Conservation (phyloP, 2,329 filamentous ascomycete genomes). For the Thelonectria discophora region DNA sequence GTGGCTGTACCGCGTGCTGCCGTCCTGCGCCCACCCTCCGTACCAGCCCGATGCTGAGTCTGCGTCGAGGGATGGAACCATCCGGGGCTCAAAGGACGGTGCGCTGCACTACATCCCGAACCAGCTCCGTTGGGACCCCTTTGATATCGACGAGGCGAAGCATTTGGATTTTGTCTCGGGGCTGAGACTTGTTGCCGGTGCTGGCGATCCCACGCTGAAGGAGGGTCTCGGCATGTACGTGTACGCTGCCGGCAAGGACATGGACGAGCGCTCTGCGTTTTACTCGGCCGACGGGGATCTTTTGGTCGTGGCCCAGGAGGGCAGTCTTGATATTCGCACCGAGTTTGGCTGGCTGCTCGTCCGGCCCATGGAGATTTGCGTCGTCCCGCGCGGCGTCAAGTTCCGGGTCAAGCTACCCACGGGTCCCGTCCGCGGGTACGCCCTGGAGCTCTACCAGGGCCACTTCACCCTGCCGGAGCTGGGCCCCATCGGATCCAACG, state of each 20-base stretch:
- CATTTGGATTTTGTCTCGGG: conserved; percentile 62
- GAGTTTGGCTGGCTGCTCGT: conserved; percentile 79
- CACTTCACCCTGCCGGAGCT: conserved; percentile 78
- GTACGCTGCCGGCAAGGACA: conserved; percentile 80
- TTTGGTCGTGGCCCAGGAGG: conserved; percentile 78
- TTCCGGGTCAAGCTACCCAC: conserved; percentile 74
- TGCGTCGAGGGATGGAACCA: conserved; percentile 30
- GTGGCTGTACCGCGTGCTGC: conserved; percentile 76
- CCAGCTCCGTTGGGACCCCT: conserved; percentile 84
- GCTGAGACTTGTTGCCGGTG: conserved; percentile 78
- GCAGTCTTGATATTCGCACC: conserved; percentile 77
- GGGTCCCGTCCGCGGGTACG: conserved; percentile 74
- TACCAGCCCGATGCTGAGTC: conserved; percentile 58
- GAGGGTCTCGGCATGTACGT: conserved; percentile 81
- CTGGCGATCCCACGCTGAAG: conserved; percentile 83
- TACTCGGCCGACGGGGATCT: conserved; percentile 87
- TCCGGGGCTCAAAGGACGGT: conserved; percentile 34
- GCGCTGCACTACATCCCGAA: conserved; percentile 65
- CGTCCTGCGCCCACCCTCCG: conserved; percentile 68
- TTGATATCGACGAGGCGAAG: conserved; percentile 71
- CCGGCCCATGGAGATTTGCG: conserved; percentile 80
- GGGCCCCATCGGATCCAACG: conserved; percentile 77
- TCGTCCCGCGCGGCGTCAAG: conserved; percentile 78
- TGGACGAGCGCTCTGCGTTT: conserved; percentile 78
- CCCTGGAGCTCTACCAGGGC: conserved; percentile 77